phyloP scores from a whole-genome alignment of 805 yeast species.

The Lachancea waltii region DNA sequence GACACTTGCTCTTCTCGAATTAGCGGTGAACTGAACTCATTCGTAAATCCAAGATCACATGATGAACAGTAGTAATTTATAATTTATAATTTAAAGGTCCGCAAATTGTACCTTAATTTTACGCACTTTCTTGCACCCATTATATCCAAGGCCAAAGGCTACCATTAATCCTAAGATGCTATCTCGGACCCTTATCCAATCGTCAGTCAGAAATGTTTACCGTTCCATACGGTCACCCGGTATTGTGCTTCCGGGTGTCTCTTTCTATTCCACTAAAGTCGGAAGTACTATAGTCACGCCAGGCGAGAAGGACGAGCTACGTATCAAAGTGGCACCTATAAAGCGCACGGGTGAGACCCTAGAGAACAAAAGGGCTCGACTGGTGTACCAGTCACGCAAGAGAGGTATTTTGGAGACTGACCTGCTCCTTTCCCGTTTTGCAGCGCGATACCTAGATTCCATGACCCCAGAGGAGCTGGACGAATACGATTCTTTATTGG shows the following conservation, averaged over 20 bases:
- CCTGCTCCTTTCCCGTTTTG: constrained; percentile 75
- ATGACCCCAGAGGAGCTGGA: constrained; percentile 62
- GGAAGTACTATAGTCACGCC: neutral
- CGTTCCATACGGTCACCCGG: no score
- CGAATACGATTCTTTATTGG: constrained; percentile 79
- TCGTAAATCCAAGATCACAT: no score
- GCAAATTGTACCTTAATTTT: no score
- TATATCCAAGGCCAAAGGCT: no score
- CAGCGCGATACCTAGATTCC: constrained; percentile 58
- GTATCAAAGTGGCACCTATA: constrained; percentile 70
- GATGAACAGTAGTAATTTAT: no score
- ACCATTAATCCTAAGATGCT: no score
- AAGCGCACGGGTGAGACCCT: constrained; percentile 66
- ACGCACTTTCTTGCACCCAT: no score
- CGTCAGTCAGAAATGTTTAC: no score
- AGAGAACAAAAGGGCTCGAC: constrained; percentile 76
- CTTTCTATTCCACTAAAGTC: neutral
- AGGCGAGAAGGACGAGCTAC: constrained; percentile 38
- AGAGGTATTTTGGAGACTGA: constrained; percentile 95
- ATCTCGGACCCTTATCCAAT: no score
- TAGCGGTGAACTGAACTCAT: no score
- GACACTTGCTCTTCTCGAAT: no score
- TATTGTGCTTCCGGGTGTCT: neutral
- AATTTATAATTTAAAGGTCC: no score
- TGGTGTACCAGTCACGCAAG: constrained; percentile 86